These are phyloP conservation scores for Kurtzmaniella cleridarum DNA, from an alignment of 805 yeast genomes.

Conservation along the genomic window DNA sequence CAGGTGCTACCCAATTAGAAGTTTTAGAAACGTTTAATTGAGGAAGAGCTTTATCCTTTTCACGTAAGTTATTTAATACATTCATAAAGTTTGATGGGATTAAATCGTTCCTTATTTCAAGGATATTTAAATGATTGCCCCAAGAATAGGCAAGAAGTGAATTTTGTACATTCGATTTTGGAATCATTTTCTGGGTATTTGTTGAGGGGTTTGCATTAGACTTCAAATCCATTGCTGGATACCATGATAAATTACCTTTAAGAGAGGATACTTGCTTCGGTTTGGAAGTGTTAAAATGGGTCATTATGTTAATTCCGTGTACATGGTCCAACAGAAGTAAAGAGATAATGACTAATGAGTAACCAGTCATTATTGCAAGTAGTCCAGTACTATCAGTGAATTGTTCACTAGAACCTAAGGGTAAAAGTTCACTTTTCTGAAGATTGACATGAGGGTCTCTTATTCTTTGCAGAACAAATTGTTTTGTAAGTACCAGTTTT, in stretches of 20 bases:
- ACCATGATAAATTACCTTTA: not conserved
- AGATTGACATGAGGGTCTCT: conserved; percentile 30
- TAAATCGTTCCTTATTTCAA: conserved; percentile 42
- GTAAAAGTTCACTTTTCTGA: conserved; percentile 41
- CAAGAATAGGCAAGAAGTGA: conserved; percentile 63
- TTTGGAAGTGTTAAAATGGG: conserved; percentile 50
- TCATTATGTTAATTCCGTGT: conserved; percentile 20
- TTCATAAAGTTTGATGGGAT: conserved; percentile 23
- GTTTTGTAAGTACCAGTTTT: conserved; percentile 49
- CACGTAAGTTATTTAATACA: conserved; percentile 25
- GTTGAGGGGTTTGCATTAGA: too few species aligned
- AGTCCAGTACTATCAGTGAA: conserved; percentile 55
- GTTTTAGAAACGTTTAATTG: conserved; percentile 19
- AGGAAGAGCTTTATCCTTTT: conserved; percentile 33
- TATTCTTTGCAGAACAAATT: conserved; percentile 43
- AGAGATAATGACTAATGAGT: conserved; percentile 47
- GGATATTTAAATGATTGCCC: conserved; percentile 53
- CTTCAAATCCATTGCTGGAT: not conserved
- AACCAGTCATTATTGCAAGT: conserved; percentile 53
- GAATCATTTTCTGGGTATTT: conserved; percentile 21
- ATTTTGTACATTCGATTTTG: conserved; percentile 7
- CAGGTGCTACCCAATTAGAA: conserved; percentile 17
- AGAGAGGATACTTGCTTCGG: conserved; percentile 27
- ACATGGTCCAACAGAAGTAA: conserved; percentile 40
- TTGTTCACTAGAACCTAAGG: conserved; percentile 52